A percentile compares a stretch with the other conserved stretches of the same genome.
phyloP scores from a whole-genome alignment of 306 rosid genomes.

The Trifolium dubium region DNA sequence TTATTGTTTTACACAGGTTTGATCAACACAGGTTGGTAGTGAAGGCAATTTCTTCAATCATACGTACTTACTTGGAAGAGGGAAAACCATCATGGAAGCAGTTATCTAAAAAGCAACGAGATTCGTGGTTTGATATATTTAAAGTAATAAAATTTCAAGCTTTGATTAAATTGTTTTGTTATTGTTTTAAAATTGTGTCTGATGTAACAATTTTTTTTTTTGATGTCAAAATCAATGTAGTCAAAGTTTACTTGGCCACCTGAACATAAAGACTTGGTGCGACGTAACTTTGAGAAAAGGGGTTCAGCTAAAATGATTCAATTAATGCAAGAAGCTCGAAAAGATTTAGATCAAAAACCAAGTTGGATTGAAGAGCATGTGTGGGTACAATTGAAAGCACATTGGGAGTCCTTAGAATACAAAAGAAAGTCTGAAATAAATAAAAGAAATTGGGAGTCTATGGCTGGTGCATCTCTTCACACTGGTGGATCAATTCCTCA shows the following conservation, averaged over 20 bases:
- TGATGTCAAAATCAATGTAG: background rate
- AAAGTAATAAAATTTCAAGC: slow-evolving; percentile 21
- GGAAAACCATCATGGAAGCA: slow-evolving; percentile 32
- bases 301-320: slow-evolving; percentile 38
- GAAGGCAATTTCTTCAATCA: slow-evolving; percentile 22
- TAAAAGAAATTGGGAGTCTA: slow-evolving; percentile 8
- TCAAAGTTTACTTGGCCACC: slow-evolving; percentile 35
- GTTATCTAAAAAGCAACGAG: slow-evolving; percentile 18
- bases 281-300: slow-evolving; percentile 32
- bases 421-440: slow-evolving; percentile 12
- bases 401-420: slow-evolving; percentile 17
- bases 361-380: slow-evolving; percentile 26
- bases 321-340: slow-evolving; percentile 38
- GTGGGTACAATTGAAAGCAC: slow-evolving; percentile 19
- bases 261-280: slow-evolving; percentile 23
- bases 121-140: slow-evolving; percentile 27
- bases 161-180: background rate
- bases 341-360: slow-evolving; percentile 26
- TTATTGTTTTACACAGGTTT: slow-evolving; percentile 20
- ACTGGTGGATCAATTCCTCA: slow-evolving; percentile 41
- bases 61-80: slow-evolving; percentile 28
- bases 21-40: slow-evolving; percentile 30
- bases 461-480: slow-evolving; percentile 36
- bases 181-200: background rate
- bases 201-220: background rate